Conservation (phyloP, 2,329 filamentous ascomycete species). For the Aspergillus jensenii region DNA sequence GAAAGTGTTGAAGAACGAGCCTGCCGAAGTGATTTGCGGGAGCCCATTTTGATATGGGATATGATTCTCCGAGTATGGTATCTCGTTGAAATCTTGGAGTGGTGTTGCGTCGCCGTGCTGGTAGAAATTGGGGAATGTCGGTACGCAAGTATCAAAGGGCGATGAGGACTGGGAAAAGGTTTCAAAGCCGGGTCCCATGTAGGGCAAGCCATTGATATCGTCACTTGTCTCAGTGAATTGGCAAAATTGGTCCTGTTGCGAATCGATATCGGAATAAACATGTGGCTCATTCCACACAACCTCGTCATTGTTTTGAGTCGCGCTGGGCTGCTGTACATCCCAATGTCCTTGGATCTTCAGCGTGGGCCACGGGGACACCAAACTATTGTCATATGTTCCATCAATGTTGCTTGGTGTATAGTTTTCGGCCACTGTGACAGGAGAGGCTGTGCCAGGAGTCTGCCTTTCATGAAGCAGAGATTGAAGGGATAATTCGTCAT, state of each 20-base stretch:
- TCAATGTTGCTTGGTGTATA: neutral
- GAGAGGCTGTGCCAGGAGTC: slow-evolving; percentile 4
- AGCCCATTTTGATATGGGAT: neutral
- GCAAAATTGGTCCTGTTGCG: neutral
- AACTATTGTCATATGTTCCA: neutral
- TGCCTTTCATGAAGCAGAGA: slow-evolving; percentile 1
- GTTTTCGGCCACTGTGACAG: neutral
- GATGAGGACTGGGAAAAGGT: slow-evolving; percentile 3
- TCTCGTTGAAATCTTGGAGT: neutral
- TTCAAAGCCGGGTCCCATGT: neutral
- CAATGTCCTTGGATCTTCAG: slow-evolving; percentile 1
- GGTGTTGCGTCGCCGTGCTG: neutral
- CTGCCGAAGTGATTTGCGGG: neutral
- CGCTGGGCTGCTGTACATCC: slow-evolving; percentile 2
- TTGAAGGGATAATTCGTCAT: neutral
- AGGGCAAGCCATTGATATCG: slow-evolving; percentile 4
- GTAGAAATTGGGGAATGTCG: neutral
- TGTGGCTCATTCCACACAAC: slow-evolving; percentile 2
- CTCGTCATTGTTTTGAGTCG: neutral
- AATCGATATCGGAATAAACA: neutral
- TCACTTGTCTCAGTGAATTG: neutral
- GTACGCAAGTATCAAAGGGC: neutral
- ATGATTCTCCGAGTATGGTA: neutral
- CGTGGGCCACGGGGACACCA: slow-evolving; percentile 10
- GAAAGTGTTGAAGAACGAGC: neutral